Conservation (phyloP, 352 stramenopile species). For the Phytopythium montanum region DNA sequence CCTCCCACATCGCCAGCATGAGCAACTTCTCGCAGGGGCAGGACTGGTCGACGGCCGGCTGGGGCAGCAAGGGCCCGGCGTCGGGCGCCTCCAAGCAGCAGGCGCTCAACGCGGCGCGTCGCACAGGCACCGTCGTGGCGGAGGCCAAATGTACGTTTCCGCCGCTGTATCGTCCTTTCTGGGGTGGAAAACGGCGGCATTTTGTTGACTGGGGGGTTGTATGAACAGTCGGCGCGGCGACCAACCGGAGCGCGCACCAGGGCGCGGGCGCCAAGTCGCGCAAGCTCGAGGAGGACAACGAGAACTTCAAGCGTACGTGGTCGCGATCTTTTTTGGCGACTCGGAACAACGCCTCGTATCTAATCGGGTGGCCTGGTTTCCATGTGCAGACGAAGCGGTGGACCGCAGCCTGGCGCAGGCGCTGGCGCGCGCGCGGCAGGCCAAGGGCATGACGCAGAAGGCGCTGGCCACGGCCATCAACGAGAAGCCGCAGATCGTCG, state of each 20-base stretch:
- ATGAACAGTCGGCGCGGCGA: constrained; percentile 51
- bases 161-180: background rate
- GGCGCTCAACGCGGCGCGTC: constrained; percentile 70
- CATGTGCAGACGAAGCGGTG: constrained; percentile 49
- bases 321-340: constrained; percentile 1
- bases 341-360: background rate
- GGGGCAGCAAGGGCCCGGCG: constrained; percentile 62
- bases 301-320: constrained; percentile 86
- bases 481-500: constrained; percentile 96
- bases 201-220: background rate
- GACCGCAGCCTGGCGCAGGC: constrained; percentile 89
- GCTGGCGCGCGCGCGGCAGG: constrained; percentile 94
- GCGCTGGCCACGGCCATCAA: constrained; percentile 94
- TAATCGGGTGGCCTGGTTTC: background rate
- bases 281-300: constrained; percentile 90
- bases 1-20: constrained; percentile 12
- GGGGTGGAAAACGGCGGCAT: background rate
- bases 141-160: constrained; percentile 63
- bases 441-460: constrained; percentile 99
- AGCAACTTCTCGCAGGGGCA: constrained; percentile 72
- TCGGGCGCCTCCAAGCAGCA: constrained; percentile 59
- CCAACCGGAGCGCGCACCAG: constrained; percentile 87
- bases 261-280: constrained; percentile 77
- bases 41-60: constrained; percentile 72
- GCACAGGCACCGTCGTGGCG: constrained; percentile 63